These are phyloP conservation scores for Heteromeles arbutifolia DNA, from an alignment of 306 rosid species.

Conservation along the genomic window DNA sequence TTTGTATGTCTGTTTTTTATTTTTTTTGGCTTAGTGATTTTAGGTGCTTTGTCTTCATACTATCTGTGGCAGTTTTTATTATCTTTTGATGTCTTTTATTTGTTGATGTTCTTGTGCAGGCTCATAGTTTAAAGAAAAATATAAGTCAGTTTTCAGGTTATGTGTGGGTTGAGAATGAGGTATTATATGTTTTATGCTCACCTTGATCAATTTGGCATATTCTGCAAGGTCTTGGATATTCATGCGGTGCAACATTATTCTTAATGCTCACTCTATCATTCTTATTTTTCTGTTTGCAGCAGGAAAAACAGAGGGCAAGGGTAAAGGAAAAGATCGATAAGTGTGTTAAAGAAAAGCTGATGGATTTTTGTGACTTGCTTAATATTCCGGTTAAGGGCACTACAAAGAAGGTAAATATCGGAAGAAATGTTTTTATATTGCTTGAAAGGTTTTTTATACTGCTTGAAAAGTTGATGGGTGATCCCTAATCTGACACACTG, in stretches of 20 bases:
- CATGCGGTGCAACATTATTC: not conserved
- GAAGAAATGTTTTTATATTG: not conserved
- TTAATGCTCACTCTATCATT: not conserved
- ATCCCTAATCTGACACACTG: not conserved
- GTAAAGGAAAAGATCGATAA: constrained; percentile 87
- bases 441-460: not conserved
- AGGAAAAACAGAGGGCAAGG: constrained; percentile 76
- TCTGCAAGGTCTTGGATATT: not conserved
- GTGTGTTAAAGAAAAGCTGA: constrained; percentile 79
- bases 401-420: constrained; percentile 56
- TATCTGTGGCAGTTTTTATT: not conserved
- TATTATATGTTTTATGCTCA: constrained; percentile 6
- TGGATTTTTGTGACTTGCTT: constrained; percentile 82
- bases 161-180: constrained; percentile 90
- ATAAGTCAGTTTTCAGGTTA: constrained; percentile 80
- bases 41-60: not conserved
- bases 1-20: not conserved
- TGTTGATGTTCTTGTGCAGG: constrained; percentile 37
- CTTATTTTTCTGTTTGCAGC: constrained; percentile 20
- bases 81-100: constrained; percentile 1
- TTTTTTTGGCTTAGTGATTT: not conserved
- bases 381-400: constrained; percentile 69
- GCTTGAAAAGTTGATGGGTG: not conserved
- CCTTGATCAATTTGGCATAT: not conserved
- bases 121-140: constrained; percentile 55